phyloP scores from a whole-genome alignment of 225 moss, liverwort and hornwort genomes.

The Asterella californica region DNA sequence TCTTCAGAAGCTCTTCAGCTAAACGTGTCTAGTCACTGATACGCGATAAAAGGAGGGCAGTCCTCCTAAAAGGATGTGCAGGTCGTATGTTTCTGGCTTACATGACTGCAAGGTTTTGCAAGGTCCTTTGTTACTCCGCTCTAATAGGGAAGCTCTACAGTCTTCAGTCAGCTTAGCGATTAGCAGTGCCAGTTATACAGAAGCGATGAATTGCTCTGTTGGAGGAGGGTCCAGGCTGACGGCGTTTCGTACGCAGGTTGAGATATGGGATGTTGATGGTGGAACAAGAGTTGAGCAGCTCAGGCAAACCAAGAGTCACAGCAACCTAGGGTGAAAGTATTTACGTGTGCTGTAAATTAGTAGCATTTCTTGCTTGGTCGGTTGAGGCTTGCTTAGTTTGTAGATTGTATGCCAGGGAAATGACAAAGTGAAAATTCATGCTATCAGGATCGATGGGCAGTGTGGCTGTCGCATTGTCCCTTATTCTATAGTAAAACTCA shows the following conservation, averaged over 20 bases:
- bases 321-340: conserved; percentile 18
- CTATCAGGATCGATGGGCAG: too few relatives aligned
- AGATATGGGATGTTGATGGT: conserved; percentile 78
- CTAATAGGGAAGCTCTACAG: not conserved
- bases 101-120: not conserved
- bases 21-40: not conserved
- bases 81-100: not conserved
- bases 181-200: too few relatives aligned
- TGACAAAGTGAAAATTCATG: too few relatives aligned
- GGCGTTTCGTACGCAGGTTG: conserved; percentile 50
- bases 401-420: too few relatives aligned
- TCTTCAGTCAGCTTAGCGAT: too few relatives aligned
- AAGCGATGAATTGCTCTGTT: too few relatives aligned
- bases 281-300: conserved; percentile 73
- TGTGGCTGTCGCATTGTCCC: too few relatives aligned
- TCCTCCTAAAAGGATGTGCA: not conserved
- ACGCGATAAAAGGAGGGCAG: not conserved
- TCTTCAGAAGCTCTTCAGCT: not conserved
- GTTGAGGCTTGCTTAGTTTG: not conserved
- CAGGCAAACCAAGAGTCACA: conserved; percentile 19
- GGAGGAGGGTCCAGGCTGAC: not conserved
- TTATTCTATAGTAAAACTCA: too few relatives aligned
- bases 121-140: not conserved
- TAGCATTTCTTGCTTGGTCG: not conserved
- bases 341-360: not conserved